phyloP scores from a whole-genome alignment of 2,329 filamentous ascomycete species.

The Endoconidiophora polonica region DNA sequence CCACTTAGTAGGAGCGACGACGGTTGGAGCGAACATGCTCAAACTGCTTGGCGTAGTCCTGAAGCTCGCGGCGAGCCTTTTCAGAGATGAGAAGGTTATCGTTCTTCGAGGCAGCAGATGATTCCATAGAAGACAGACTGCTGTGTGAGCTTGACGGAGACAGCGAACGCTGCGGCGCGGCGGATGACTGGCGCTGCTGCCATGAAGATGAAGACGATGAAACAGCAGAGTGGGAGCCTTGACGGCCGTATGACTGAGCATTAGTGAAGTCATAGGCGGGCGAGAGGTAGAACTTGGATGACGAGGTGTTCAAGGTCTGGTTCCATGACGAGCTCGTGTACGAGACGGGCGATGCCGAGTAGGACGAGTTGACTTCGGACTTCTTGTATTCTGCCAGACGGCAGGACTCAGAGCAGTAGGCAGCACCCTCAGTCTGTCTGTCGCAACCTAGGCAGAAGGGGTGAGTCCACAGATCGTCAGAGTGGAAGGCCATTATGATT shows the following conservation, averaged over 20 bases:
- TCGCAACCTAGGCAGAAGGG: conserved; percentile 93
- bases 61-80: conserved; percentile 62
- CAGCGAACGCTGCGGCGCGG: conserved; percentile 26
- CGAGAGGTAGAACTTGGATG: conserved; percentile 47
- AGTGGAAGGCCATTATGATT: conserved; percentile 27
- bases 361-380: conserved; percentile 13
- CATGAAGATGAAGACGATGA: conserved; percentile 21
- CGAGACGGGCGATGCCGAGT: conserved; percentile 18
- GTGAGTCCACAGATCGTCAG: conserved; percentile 56
- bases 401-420: conserved; percentile 88
- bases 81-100: conserved; percentile 48
- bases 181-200: conserved; percentile 20
- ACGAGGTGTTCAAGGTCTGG: not conserved
- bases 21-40: conserved; percentile 56
- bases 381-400: conserved; percentile 75
- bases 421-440: conserved; percentile 54
- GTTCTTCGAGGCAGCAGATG: conserved; percentile 33
- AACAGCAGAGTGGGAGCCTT: conserved; percentile 24
- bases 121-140: conserved; percentile 66
- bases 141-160: conserved; percentile 67
- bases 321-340: conserved; percentile 5
- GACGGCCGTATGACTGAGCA: conserved; percentile 38
- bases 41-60: conserved; percentile 75
- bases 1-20: conserved; percentile 35
- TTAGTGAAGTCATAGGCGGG: conserved; percentile 61